Evolutionary conservation across 345 rosid genomes (phyloP).

Genomic region (Erodium maritimum): DNA sequence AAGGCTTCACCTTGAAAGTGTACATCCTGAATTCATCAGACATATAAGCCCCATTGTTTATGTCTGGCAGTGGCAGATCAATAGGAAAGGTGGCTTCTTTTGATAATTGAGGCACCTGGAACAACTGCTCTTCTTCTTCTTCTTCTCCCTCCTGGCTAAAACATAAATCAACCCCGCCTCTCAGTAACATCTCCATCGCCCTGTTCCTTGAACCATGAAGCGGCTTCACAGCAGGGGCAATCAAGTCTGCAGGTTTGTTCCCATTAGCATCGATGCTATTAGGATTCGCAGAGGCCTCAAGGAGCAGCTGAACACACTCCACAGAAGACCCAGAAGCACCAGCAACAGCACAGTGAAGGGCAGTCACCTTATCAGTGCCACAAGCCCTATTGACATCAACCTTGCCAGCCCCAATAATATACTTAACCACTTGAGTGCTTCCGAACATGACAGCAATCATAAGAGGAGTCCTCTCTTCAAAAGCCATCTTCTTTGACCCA

Average conservation of each 20-base stretch:
- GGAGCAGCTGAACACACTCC: constrained; percentile 53
- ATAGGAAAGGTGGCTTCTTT: constrained; percentile 37
- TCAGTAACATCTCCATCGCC: constrained; percentile 45
- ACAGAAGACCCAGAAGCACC: constrained; percentile 45
- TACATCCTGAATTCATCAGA: constrained; percentile 93
- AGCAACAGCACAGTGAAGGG: constrained; percentile 88
- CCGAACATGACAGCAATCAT: constrained; percentile 83
- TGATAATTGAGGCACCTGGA: neutral
- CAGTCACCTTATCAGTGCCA: constrained; percentile 66
- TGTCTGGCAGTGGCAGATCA: constrained; percentile 80
- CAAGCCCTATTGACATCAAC: constrained; percentile 54
- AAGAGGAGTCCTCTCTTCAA: constrained; percentile 70
- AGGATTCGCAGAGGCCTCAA: constrained; percentile 56
- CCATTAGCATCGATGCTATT: constrained; percentile 46
- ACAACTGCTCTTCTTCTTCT: constrained; percentile 31
- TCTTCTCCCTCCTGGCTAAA: constrained; percentile 10
- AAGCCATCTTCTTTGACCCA: constrained; percentile 78
- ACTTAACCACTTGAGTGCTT: constrained; percentile 44
- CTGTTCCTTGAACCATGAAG: constrained; percentile 32
- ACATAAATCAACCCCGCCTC: constrained; percentile 22
- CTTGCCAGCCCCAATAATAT: constrained; percentile 36
- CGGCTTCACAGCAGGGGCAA: constrained; percentile 26
- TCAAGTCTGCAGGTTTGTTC: constrained; percentile 54
- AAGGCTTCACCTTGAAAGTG: constrained; percentile 87
- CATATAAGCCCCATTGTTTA: constrained; percentile 71